Evolutionary conservation across 768 basidiomycete species (phyloP), one percentile per base, ranked within the genome.

Genomic region (Pilatotrama ljubarskyi): DNA sequence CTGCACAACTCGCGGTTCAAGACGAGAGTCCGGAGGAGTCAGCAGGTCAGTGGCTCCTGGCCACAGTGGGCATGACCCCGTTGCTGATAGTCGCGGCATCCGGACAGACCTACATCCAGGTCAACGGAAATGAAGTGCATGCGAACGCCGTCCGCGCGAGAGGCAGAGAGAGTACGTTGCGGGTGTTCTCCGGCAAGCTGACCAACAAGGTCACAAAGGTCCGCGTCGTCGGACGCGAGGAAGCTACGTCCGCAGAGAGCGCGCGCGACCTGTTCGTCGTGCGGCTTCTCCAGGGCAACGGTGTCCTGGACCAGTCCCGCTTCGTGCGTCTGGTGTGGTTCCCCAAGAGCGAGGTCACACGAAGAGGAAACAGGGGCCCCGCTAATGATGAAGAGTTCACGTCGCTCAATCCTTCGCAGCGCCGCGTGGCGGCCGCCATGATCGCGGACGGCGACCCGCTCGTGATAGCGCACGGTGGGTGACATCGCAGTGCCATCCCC

Each of bases 301-400:
- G 63, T 13, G 52, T 54, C 20, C 66, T 80, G 6, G 62, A 64
- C 13, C 46, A 64, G 8, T 73, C 75, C 1, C 44, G 54, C 0
- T 78, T 81, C 59, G 74, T 80, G 43, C 72, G 70, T 2, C 66
- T 60, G 20, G 29, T 82, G 7, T 82, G 79, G 79, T 78, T 80
- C 66, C 74, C 75, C 1, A 52, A 40, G 3, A 60, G 64, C 48
- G 44, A 26, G 18, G 18, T 37, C 35, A 5, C 24, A 10, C 25
- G 26, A 26, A n/a, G 9, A 63, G 37, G 7, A 4, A 13, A 18
- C 3, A n/a, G 14, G 15, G 18, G 10, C n/a, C 26, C 44, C 4
- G 40, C 13, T 4, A n/a, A 44, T 4, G 9, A 48, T 9, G 57
- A 24, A 1, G 22, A 37, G 20, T 64, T 66, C 15, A 29, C 44